Evolutionary conservation across 1,284 basidiomycete genomes (phyloP), one percentile per base, ranked within the genome.

Genomic region (Butyriboletus appendiculatus): DNA sequence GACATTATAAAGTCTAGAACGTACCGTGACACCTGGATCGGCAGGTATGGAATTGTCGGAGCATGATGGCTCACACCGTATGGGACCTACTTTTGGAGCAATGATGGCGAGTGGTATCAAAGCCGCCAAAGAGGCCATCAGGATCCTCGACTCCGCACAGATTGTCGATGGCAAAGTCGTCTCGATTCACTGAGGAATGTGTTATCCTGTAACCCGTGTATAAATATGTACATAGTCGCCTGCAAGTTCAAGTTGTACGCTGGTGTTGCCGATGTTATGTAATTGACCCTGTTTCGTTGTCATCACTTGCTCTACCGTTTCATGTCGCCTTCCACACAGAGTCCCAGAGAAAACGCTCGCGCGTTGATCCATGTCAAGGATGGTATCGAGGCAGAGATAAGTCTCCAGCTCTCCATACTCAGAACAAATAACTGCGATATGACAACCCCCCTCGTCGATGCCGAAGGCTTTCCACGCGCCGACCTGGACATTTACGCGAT

Each of bases 401-500:
- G 78, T 43, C 71, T 72, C 5, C 85, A 92, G 56, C 71, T 80
- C 45, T 72, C 79, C 41, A 80, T 90, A 53, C 82, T 93, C 57
- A 74, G 76, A 60, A 74, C 78, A 41, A 79, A 88, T 56, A 79
- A 78, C 50, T 80, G 78, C 40, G 83, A 81, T 6, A 79, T 89
- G 74, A 73, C 80, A 37, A 84, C 88, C 0, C 83, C 90, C 0
- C 81, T 96, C 33, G 81, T 96, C 45, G 93, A 96, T 65, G 62
- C 76, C 0, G 88, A 95, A 53, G 94, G 94, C 7, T 96, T 92
- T 70, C 94, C 94, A 1, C 81, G 92, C 11, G 85, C 82, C 14
- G 89, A 92, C 68, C 76, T 92, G 54, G 94, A 96, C 66, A 78
- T 96, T 18, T 94, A 87, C 67, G 85, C 89, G 5, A 87, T 96